Base-by-base conservation (phyloP, 139 green algal species). In the Astrephomene gubernaculifera region DNA sequence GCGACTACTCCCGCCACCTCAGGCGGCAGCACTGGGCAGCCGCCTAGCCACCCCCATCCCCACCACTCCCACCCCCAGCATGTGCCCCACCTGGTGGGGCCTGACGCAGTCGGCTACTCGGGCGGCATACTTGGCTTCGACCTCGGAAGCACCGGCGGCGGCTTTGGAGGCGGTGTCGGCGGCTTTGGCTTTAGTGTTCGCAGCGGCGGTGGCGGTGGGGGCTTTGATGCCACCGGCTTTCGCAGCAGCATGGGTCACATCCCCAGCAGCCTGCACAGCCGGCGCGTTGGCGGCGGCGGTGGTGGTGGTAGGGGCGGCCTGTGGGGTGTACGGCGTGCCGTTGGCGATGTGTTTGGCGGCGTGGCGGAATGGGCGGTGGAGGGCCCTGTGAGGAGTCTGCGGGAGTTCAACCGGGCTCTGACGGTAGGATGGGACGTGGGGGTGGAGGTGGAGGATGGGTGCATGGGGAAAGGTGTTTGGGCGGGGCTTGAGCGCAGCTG, bases 341-440 rank as follows among this genome's bases (percentile, higher is more conserved):
- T 39, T 35, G 35, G 68, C 7, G 68, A 39, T 36, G 68, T 44
- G 3, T 44, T 82, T 36, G 54, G 38, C 31, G 38, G n/a, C 12
- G 25, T 82, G 9, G 74, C 74, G 5, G 74, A 82, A 57, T 6
- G 38, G 39, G 74, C 57, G 17, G 74, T 82, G 54, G 74, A 82
- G 54, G 74, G 1, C 25, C 74, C 74, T 7, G 74, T 82, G 36
- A 54, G 74, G 38, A 9, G 36, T 14, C 54, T 82, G 53, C 25
- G 74, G 54, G 35, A 82, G 54, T 57, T 82, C 1, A 82, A 82
- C 54, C 53, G 53, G 8, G 38, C 25, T 8, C 27, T 82, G 22
- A 82, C 74, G 74, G 74, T 82, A 38, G 39, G 69, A 31, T 17
- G 39, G 69, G 19, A 0, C 6, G 57, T 65, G 21, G 4, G 69